A percentile compares a stretch with the other conserved stretches of the same genome.
Evolutionary conservation across 192 early-diverging fungal species (phyloP).

Genomic region (Coemansia sp.): DNA sequence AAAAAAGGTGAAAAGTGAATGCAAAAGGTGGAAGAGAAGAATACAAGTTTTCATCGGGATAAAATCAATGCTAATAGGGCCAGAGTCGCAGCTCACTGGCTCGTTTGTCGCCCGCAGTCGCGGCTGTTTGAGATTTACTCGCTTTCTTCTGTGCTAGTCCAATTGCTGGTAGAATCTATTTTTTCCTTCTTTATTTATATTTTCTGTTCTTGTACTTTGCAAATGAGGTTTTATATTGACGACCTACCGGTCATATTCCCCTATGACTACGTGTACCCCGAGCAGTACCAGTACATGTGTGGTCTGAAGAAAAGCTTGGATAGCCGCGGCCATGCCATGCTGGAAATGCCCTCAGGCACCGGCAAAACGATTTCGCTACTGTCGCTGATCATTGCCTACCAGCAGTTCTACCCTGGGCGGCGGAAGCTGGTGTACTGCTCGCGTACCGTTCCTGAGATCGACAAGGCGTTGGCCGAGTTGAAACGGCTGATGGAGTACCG

Average conservation of each 20-base stretch:
- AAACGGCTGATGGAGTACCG: conserved; percentile 89
- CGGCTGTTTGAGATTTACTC: neutral
- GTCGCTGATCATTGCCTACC: conserved; percentile 95
- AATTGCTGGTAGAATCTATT: neutral
- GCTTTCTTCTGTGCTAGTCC: neutral
- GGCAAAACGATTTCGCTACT: conserved; percentile 97
- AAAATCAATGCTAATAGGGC: neutral
- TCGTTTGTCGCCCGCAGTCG: neutral
- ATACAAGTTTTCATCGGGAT: neutral
- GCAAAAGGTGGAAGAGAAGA: neutral
- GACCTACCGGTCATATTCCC: conserved; percentile 93
- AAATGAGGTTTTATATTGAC: conserved; percentile 52
- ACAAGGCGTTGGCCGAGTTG: conserved; percentile 96
- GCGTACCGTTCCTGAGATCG: conserved; percentile 99
- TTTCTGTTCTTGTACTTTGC: conserved; percentile 4
- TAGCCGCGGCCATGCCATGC: conserved; percentile 89
- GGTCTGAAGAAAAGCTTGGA: conserved; percentile 93
- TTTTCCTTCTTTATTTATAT: neutral
- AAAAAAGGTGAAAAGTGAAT: neutral
- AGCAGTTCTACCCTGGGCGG: conserved; percentile 87
- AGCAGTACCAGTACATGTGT: conserved; percentile 98
- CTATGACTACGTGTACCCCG: conserved; percentile 99
- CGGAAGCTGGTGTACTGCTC: conserved; percentile 99
- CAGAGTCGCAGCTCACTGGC: neutral
- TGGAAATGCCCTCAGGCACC: conserved; percentile 99